Evolutionary conservation across 257 asterid species (phyloP).

Genomic region (Solanum sejunctum): DNA sequence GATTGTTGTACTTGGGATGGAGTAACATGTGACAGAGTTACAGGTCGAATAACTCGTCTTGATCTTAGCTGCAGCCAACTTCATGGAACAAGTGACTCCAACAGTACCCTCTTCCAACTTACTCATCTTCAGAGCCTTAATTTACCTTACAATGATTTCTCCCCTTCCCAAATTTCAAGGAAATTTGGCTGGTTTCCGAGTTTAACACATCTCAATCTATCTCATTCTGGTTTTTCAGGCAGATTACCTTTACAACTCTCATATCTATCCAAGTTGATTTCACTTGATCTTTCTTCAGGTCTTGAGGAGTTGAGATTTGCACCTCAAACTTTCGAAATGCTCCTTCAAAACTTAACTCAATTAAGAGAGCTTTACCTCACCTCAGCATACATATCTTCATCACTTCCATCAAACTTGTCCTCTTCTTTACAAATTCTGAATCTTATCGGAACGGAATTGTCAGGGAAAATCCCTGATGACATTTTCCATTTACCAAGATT

Average conservation of each 20-base stretch:
- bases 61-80: conserved; percentile 16
- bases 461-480: not conserved
- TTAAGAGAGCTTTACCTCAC: conserved; percentile 1
- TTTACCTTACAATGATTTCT: conserved; percentile 18
- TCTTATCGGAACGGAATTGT: conserved; percentile 1
- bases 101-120: conserved; percentile 8
- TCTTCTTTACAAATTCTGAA: conserved; percentile 1
- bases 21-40: conserved; percentile 7
- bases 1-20: conserved; percentile 16
- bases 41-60: conserved; percentile 7
- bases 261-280: conserved; percentile 1
- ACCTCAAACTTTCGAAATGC: conserved; percentile 5
- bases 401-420: conserved; percentile 9
- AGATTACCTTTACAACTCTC: conserved; percentile 10
- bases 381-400: not conserved
- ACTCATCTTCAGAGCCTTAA: conserved; percentile 3
- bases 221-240: conserved; percentile 13
- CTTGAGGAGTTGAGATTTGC: not conserved
- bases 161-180: conserved; percentile 2
- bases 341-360: conserved; percentile 14
- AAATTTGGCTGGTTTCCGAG: not conserved
- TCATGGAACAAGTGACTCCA: conserved; percentile 10
- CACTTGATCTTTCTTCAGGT: conserved; percentile 3
- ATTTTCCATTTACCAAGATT: conserved; percentile 10
- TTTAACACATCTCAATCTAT: conserved; percentile 14